phyloP scores from a whole-genome alignment of 192 early-diverging fungal genomes.

The Helicostylum pulchrum region DNA sequence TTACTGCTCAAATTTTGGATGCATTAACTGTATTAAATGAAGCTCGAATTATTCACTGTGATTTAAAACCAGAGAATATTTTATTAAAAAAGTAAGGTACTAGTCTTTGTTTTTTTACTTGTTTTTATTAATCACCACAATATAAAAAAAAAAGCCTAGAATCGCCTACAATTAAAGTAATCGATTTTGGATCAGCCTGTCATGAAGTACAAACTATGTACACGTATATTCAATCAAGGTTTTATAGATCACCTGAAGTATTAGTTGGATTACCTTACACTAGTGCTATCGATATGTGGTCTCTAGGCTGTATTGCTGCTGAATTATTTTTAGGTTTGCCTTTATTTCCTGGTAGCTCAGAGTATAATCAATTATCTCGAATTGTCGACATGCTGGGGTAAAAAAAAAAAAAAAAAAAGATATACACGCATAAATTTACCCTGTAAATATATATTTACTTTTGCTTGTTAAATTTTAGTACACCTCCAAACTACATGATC shows the following conservation, averaged over 20 bases:
- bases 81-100: slow-evolving; percentile 76
- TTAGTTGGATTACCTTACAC: slow-evolving; percentile 92
- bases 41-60: slow-evolving; percentile 94
- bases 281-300: slow-evolving; percentile 97
- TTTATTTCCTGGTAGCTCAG: slow-evolving; percentile 91
- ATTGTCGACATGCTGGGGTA: slow-evolving; percentile 94
- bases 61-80: slow-evolving; percentile 98
- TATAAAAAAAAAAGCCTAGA: slow-evolving; percentile 65
- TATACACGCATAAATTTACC: slow-evolving; percentile 1
- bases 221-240: slow-evolving; percentile 98
- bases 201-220: slow-evolving; percentile 93
- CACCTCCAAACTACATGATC: slow-evolving; percentile 89
- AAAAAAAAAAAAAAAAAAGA: neutral
- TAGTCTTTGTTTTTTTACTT: neutral
- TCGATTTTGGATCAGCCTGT: slow-evolving; percentile 98
- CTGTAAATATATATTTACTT: neutral
- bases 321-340: slow-evolving; percentile 96
- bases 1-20: slow-evolving; percentile 92
- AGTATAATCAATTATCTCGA: slow-evolving; percentile 92
- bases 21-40: slow-evolving; percentile 81
- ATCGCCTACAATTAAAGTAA: slow-evolving; percentile 93
- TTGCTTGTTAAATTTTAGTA: slow-evolving; percentile 25
- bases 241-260: slow-evolving; percentile 95
- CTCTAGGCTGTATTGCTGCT: slow-evolving; percentile 94
- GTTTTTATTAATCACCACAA: neutral